Base-by-base conservation (phyloP, 2,329 filamentous ascomycete species). In the Cadophora sp. region DNA sequence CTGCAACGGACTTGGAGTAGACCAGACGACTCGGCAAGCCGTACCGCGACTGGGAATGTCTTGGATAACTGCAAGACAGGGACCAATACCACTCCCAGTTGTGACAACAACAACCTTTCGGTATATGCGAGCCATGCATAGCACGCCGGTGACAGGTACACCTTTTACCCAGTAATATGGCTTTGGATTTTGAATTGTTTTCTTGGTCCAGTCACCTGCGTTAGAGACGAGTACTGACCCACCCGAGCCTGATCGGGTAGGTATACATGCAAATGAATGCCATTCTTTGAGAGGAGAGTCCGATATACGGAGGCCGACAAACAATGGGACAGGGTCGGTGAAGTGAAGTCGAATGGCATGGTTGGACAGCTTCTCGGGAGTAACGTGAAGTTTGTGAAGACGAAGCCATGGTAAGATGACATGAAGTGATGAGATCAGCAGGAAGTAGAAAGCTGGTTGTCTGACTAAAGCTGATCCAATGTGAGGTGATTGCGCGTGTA, bases 261-360 rank as follows among this genome's bases (percentile, higher is more conserved):
- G 83, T 66, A 88, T 87, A 4, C 65, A 84, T 18, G 86, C 86
- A 73, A 89, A 89, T 4, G 82, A 80, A 75, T 89, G 86, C 81
- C 84, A 87, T 75, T 89, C 85, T 24, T 78, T 79, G 39, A 87
- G 75, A 0, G 85, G 84, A 47, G 79, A 79, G 55, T 82, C 80
- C 9, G 83, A 80, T 2, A 87, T 77, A 43, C 83, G 81, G 59
- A 82, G 80, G 66, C 82, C 79, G 55, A 81, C 79, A 56, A 78
- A 78, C 30, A 81, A 79, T 16, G 72, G 66, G 30, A 80, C 79
- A 45, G 80, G 79, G 73, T 85, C 81, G 66, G 79, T 78, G 74
- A 88, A 84, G 71, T 85, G 82, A 4, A 90, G 81, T 11, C 83
- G 83, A 8, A 86, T 78, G 4, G 88, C 87, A 55, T 89, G 87